Base-by-base conservation (phyloP, 2,329 filamentous ascomycete species). In the Tolypocladium ophioglossoides region DNA sequence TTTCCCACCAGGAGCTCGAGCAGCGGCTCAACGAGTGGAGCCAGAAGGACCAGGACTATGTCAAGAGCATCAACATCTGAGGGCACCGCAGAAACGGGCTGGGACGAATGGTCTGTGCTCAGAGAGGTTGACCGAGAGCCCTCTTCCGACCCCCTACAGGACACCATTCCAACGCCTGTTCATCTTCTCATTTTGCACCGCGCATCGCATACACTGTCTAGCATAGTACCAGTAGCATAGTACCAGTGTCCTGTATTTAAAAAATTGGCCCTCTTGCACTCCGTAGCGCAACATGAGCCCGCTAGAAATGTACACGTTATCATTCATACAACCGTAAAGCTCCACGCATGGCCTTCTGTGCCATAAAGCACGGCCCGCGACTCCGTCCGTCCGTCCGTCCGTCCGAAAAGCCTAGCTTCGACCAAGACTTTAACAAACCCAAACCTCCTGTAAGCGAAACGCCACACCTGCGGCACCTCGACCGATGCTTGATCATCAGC, bases 1-100 rank as follows among this genome's bases (percentile, higher is more conserved):
- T 62, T 11, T 66, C 59, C 4, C 66, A 76, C 14, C 67, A 62
- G 22, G 72, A 74, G 57, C 63, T 77, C 48, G 68, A 68, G 61
- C 58, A 63, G 52, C 68, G 66, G 56, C 59, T 75, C n/a, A 71
- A 64, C 54, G 56, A 57, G 12, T 74, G 67, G 62, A 66, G 63
- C 38, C 53, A 64, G 54, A 54, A 66, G 63, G 73, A 75, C 56
- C 60, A 65, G 30, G 59, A 68, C 44, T 67, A 63, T 52, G 63
- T 64, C 27, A 52, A 52, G 30, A 57, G 61, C 37, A 51, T 56
- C 51, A 56, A 54, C 6, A 3, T 7, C 18, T 48, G 44, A 48
- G 11, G 35, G 35, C 14, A 37, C 3, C 35, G 35, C 16, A 37
- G 35, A 12, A 37, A 37, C 16, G 18, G 35, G 5, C 6, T 18